phyloP scores from a whole-genome alignment of 805 yeast species.

The Candida suzukii region DNA sequence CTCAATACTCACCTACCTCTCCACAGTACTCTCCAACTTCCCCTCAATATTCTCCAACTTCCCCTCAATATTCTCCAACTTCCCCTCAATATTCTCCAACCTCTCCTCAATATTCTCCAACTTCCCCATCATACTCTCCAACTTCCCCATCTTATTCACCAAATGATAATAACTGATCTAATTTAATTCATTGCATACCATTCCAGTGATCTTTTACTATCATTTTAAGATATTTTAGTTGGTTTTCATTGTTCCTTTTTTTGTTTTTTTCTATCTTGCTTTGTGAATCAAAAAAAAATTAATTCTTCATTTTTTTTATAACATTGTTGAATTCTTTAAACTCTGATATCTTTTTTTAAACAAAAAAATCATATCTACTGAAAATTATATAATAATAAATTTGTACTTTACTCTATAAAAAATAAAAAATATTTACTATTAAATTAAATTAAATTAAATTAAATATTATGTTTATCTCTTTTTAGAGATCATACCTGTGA shows the following conservation, averaged over 20 bases:
- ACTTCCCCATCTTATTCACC: conserved; percentile 81
- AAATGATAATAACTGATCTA: conserved; percentile 28
- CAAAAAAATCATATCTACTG: too few relatives aligned
- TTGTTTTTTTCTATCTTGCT: too few relatives aligned
- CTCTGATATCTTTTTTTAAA: too few relatives aligned
- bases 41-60: conserved; percentile 73
- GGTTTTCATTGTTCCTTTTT: not conserved
- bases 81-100: conserved; percentile 80
- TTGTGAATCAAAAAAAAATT: too few relatives aligned
- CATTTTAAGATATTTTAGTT: not conserved
- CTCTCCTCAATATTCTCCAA: conserved; percentile 62
- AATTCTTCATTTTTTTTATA: too few relatives aligned
- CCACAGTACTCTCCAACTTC: conserved; percentile 74
- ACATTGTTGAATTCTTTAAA: too few relatives aligned
- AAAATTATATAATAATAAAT: conserved; percentile 2
- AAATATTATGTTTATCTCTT: conserved; percentile 25
- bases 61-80: conserved; percentile 66
- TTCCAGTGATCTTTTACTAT: too few relatives aligned
- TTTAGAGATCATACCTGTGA: conserved; percentile 75
- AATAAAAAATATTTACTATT: not conserved
- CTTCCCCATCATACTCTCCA: conserved; percentile 74
- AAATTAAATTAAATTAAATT: not conserved
- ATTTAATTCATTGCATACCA: conserved; percentile 49
- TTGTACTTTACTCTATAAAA: not conserved
- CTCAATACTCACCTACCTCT: conserved; percentile 58